phyloP scores from a whole-genome alignment of 768 basidiomycete species.

The Sarcomyxa edulis region DNA sequence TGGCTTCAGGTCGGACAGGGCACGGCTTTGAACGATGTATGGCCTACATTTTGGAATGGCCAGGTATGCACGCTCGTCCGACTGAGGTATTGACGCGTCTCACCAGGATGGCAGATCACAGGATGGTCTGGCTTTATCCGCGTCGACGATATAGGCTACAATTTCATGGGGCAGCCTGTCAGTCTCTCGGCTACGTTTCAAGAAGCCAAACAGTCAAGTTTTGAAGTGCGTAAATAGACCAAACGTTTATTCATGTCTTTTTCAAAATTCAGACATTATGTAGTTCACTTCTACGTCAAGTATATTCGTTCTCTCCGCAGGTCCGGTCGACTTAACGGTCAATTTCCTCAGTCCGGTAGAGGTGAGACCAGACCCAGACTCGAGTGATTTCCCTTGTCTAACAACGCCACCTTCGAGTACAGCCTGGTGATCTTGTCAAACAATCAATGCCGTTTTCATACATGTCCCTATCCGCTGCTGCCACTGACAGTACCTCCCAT shows the following conservation, averaged over 20 bases:
- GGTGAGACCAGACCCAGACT: slow-evolving; percentile 24
- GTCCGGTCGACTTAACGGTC: slow-evolving; percentile 55
- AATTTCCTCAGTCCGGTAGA: slow-evolving; percentile 67
- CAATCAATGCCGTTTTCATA: slow-evolving; percentile 62
- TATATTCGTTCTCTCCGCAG: slow-evolving; percentile 57
- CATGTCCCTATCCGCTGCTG: slow-evolving; percentile 41
- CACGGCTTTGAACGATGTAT: slow-evolving; percentile 42
- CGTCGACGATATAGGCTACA: slow-evolving; percentile 52
- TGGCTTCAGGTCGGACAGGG: slow-evolving; percentile 58
- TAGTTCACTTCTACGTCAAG: slow-evolving; percentile 73
- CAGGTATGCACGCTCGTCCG: slow-evolving; percentile 24
- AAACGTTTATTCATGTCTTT: not conserved
- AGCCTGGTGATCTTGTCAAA: too few relatives aligned
- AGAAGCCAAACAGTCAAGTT: slow-evolving; percentile 54
- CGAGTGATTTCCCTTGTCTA: not conserved
- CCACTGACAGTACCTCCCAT: slow-evolving; percentile 44
- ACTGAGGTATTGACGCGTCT: too few relatives aligned
- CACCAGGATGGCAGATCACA: slow-evolving; percentile 32
- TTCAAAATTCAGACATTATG: not conserved
- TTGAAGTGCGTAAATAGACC: slow-evolving; percentile 28
- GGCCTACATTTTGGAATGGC: slow-evolving; percentile 72
- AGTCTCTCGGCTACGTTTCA: slow-evolving; percentile 38
- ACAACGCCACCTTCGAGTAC: slow-evolving; percentile 31
- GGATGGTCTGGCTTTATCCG: slow-evolving; percentile 65
- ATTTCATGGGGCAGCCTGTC: slow-evolving; percentile 48